Conservation (phyloP, 768 basidiomycete genomes). For the Lepiota brunneoincarnata region DNA sequence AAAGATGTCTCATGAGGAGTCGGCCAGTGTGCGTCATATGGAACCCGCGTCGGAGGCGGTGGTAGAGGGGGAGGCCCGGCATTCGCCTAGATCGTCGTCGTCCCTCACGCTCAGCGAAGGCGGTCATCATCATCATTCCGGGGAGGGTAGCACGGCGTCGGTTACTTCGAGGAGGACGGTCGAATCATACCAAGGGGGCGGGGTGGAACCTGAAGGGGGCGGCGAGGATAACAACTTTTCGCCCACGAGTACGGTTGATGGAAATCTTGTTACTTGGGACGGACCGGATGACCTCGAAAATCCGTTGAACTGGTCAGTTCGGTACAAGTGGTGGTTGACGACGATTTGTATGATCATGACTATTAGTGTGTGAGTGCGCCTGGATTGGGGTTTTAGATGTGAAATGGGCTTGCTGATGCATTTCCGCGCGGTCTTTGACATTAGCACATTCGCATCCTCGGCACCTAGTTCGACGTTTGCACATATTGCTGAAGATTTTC, state of each 20-base stretch:
- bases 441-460: conserved; percentile 61
- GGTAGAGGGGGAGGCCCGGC: no score
- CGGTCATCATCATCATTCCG: no score
- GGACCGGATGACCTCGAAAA: conserved; percentile 53
- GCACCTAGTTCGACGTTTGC: conserved; percentile 43
- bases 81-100: no score
- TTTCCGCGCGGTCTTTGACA: no score
- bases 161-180: no score
- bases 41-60: no score
- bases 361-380: conserved; percentile 48
- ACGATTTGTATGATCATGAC: conserved; percentile 43
- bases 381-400: background rate
- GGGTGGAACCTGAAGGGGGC: no score
- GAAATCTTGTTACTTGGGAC: conserved; percentile 48
- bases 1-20: no score
- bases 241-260: conserved; percentile 24
- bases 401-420: background rate
- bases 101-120: no score
- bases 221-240: background rate
- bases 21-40: no score
- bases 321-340: conserved; percentile 48
- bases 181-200: no score
- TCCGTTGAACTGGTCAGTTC: conserved; percentile 50
- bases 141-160: no score
- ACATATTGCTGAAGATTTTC: conserved; percentile 36